Evolutionary conservation across 2,329 filamentous ascomycete species (phyloP), one percentile per base, ranked within the genome.

Genomic region (Aurifilum marmelostoma): DNA sequence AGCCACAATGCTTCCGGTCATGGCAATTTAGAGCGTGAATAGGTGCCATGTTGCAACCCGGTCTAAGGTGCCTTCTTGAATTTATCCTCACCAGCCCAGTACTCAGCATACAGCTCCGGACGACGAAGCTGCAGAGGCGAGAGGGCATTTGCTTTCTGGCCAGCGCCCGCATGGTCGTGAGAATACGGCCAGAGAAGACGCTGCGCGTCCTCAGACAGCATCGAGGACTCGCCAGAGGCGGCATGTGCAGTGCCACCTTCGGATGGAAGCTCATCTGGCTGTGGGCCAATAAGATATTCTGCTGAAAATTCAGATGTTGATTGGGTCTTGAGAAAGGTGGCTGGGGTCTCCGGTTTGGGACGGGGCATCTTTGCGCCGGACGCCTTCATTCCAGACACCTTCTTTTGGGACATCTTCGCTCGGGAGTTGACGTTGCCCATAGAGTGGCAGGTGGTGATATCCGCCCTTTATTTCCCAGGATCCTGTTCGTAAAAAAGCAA

Each of bases 41-140:
- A n/a, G 3, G 21, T 8, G 7, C 18, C 21, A n/a, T 11, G 1
- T 54, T 9, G 2, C 7, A 16, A n/a, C 12, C 2, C 12, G 8
- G 0, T 9, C 27, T 14, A 21, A 27, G n/a, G 12, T 24, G 11
- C 9, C 6, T 27, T 54, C n/a, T 54, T 3, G 16, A 3, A 7
- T 6, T 18, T 18, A 5, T 27, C 3, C 3, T 18, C 8, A 12
- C 11, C 32, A 39, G 58, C 32, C 58, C 58, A 60, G 32, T 62
- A 62, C 59, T 62, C 59, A 18, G 21, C 59, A 8, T 62, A 62
- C n/a, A 62, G n/a, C 59, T n/a, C 59, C n/a, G 59, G 59, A 62
- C 59, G 59, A 11, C 59, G 59, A n/a, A n/a, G 14, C 37, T 24
- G 24, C 37, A 62, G 24, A 2, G 37, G 37, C 4, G 59, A 18